Evolutionary conservation across 805 yeast species (phyloP), one percentile per base, ranked within the genome.

Genomic region (Teunomyces tritomae): DNA sequence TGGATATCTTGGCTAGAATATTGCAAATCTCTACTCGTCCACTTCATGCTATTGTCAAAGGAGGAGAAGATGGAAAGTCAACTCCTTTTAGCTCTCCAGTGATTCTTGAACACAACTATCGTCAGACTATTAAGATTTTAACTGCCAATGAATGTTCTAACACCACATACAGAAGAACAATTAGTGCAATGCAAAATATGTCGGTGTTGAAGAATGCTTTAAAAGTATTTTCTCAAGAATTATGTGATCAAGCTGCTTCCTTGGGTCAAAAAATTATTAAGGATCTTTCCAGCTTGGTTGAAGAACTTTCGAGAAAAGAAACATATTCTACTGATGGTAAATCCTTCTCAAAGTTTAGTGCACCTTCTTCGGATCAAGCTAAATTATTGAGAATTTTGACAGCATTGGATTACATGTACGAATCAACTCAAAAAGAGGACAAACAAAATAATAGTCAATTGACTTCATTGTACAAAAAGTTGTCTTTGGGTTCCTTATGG

Each of bases 281-380:
- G 0, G 94, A 87, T 54, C 64, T 91, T 45, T 67, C 76, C 34
- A 61, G 57, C 1, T 69, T 89, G 39, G 63, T 78, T 1, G 59
- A 54, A 1, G 82, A 78, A 28, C 71, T 87, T 29, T 49, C 63
- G 14, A 58, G 60, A 62, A 67, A 16, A 45, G 56, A 35, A 17
- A 74, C 44, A 1, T 54, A 72, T 3, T 72, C 79, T 26, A 72
- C 81, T 27, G 79, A 77, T 41, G 74, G 78, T 17, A 80, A 78
- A 24, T 68, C 82, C 2, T 73, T 90, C 50, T 68, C 79, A 26
- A 81, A 80, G 55, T 88, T 91, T 59, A 87, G 94, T 2, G 79
- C 89, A 0, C 80, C 90, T 1, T 82, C 87, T 36, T 87, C 96
- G 0, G 90, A 87, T 51, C 98, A 94, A 62, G 87, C 97, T 6